Percentiles rank a stretch among this genome's conserved stretches.
These are phyloP conservation scores for Aleurites moluccanus DNA, from an alignment of 441 rosid genomes.

Conservation along the genomic window DNA sequence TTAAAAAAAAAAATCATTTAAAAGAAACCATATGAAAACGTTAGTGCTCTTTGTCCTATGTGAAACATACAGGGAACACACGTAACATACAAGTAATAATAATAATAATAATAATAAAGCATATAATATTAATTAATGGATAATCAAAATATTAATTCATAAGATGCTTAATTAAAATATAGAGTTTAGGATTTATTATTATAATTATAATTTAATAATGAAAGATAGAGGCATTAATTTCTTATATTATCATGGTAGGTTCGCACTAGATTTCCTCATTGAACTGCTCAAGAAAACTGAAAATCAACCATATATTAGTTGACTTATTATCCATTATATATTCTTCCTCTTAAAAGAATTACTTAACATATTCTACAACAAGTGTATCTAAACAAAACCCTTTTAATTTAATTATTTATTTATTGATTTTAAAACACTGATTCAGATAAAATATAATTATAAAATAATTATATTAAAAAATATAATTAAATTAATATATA, in stretches of 20 bases:
- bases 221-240: conserved; percentile 13
- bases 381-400: background rate
- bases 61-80: conserved; percentile 11
- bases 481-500: too few species aligned
- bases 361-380: too few species aligned
- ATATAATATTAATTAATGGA: background rate
- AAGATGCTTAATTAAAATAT: background rate
- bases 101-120: background rate
- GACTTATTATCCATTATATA: conserved; percentile 25
- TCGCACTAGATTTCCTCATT: conserved; percentile 45
- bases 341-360: background rate
- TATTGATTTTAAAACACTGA: too few species aligned
- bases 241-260: conserved; percentile 25
- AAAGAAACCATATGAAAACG: background rate
- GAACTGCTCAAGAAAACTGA: conserved; percentile 75
- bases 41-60: background rate
- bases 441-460: too few species aligned
- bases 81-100: background rate
- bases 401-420: too few species aligned
- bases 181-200: background rate
- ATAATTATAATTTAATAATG: background rate
- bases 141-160: background rate
- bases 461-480: too few species aligned
- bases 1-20: too few species aligned
- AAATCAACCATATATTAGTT: conserved; percentile 36